These are phyloP conservation scores for Trichosporon coremiiforme DNA, from an alignment of 1,284 basidiomycete genomes.

Conservation along the genomic window DNA sequence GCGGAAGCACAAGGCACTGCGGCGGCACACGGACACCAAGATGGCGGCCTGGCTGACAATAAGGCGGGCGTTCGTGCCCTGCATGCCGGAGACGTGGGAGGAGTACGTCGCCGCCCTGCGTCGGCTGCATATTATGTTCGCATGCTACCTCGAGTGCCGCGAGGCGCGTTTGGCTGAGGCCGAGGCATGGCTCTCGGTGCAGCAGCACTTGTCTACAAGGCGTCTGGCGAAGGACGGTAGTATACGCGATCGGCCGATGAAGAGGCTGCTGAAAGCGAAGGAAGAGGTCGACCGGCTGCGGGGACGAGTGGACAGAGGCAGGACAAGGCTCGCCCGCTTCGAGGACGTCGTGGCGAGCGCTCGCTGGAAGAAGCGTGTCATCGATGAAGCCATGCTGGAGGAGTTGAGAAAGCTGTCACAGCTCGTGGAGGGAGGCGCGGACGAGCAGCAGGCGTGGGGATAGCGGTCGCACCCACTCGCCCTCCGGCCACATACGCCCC, in stretches of 20 bases:
- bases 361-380: not conserved
- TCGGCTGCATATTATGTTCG: not conserved
- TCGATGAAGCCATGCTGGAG: not conserved
- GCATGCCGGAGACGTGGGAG: not conserved
- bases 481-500: too few relatives aligned
- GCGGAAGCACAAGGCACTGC: not conserved
- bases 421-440: not conserved
- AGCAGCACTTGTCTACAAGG: not conserved
- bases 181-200: not conserved
- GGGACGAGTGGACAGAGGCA: not conserved
- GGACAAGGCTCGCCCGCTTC: not conserved
- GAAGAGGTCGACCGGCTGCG: not conserved
- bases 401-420: not conserved
- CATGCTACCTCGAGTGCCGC: constrained; percentile 2
- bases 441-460: not conserved
- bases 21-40: not conserved
- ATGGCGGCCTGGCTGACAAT: not conserved
- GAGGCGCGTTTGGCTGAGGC: not conserved
- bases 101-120: not conserved
- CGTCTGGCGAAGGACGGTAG: not conserved
- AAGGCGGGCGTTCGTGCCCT: not conserved
- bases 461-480: too few relatives aligned
- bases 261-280: not conserved
- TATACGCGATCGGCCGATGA: not conserved
- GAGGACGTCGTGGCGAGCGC: not conserved